Base-by-base conservation (phyloP, 352 stramenopile genomes). In the Phytophthora ramorum region DNA sequence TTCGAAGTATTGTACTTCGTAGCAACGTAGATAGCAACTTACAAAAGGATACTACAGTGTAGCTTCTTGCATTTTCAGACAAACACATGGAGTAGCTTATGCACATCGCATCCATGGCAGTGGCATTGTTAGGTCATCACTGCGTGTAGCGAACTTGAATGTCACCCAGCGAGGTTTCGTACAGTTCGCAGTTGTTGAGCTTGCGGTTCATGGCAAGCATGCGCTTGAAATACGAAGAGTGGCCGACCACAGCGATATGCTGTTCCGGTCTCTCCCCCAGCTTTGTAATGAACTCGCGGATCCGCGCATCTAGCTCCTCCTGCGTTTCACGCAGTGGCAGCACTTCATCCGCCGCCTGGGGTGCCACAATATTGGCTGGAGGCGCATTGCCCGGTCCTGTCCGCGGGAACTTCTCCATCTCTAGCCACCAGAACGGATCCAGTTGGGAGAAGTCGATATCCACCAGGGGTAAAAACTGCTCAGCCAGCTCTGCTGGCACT, bases 181-280 rank as follows among this genome's bases (percentile, higher is more conserved):
- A 66, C n/a, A 96, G 69, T 41, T 96, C 86, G 54, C 88, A 96
- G 63, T 96, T 96, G 57, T 67, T 66, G 16, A 95, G 79, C 58
- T 96, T 95, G 6, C 83, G 78, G 44, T 62, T 82, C 82, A 93
- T 93, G 17, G 75, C 72, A 22, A 94, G 75, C 86, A 93, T 89
- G 14, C 83, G 80, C 59, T 94, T 96, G 71, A 96, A 95, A 66
- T 85, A 96, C 28, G 81, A 79, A 38, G 87, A 95, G 68, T 96
- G 88, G 17, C 88, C 85, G 24, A 96, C 84, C 45, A 96, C 66
- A 19, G 81, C 85, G 52, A 96, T 94, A 61, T 93, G 80, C 30
- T 75, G 51, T 55, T 94, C 73, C 12, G 85, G 85, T 24, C 90
- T 64, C 20, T 76, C 78, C n/a, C 54, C 52, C 5, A 96, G 45